A percentile compares a stretch with the other conserved stretches of the same genome.
Conservation (phyloP, 306 rosid species). For the Pterocarpus macrocarpus region DNA sequence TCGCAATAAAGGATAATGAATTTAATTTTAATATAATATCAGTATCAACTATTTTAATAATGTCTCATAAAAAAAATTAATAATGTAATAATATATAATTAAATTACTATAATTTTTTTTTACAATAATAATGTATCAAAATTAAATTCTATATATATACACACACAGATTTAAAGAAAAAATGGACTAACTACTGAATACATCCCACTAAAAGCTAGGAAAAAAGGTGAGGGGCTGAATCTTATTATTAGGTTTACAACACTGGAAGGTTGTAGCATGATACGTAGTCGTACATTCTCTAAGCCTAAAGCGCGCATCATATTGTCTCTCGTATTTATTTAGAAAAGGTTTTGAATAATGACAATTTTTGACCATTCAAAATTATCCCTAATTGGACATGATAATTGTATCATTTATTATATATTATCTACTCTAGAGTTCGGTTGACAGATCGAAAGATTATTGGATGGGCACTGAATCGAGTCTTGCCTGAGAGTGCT, state of each 20-base stretch:
- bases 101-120: too few relatives aligned
- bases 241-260: not conserved
- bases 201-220: not conserved
- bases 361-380: not conserved
- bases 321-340: not conserved
- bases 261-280: not conserved
- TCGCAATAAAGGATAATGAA: too few relatives aligned
- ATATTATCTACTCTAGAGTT: not conserved
- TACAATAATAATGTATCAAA: too few relatives aligned
- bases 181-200: too few relatives aligned
- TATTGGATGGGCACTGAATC: not conserved
- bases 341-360: not conserved
- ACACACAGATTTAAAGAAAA: too few relatives aligned
- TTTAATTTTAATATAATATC: too few relatives aligned
- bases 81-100: too few relatives aligned
- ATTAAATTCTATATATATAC: too few relatives aligned
- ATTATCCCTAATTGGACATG: not conserved
- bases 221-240: not conserved
- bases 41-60: too few relatives aligned
- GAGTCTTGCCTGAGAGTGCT: not conserved
- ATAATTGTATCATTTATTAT: not conserved
- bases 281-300: too few relatives aligned
- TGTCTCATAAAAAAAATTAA: too few relatives aligned
- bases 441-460: conserved; percentile 13
- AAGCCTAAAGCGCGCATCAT: not conserved